These are phyloP conservation scores for Oryza punctata DNA, from an alignment of 176 grass and related monocot species.

Conservation along the genomic window DNA sequence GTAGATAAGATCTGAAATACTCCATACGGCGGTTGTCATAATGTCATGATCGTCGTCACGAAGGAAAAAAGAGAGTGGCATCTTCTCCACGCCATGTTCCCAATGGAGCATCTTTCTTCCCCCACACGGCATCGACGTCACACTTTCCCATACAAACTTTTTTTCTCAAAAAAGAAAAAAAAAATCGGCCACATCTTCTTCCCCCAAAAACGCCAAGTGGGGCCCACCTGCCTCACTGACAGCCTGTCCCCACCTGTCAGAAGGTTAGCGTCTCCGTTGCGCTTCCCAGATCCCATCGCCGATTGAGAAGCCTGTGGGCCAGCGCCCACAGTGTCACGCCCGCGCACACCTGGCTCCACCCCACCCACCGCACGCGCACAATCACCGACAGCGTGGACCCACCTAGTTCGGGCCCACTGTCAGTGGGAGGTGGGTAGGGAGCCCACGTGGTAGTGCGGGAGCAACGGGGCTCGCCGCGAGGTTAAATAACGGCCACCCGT, in stretches of 20 bases:
- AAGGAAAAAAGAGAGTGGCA: not conserved
- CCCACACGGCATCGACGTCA: not conserved
- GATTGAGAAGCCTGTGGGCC: slow-evolving; percentile 28
- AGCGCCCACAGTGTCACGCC: not conserved
- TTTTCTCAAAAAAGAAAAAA: not conserved
- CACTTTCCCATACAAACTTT: not conserved
- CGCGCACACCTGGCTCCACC: not conserved
- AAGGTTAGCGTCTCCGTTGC: not conserved
- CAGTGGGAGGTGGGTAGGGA: not conserved
- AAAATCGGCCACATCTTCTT: not conserved
- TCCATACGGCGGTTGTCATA: not conserved
- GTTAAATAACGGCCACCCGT: slow-evolving; percentile 48
- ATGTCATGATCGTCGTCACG: not conserved
- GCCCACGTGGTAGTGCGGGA: not conserved
- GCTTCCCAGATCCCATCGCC: slow-evolving; percentile 22
- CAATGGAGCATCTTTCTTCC: slow-evolving; percentile 24
- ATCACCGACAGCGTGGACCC: not conserved
- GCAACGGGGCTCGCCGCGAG: not conserved
- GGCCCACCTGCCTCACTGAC: not conserved
- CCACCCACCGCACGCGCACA: rapidly evolving
- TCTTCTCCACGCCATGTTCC: not conserved
- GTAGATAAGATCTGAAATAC: not conserved
- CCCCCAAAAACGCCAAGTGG: not conserved
- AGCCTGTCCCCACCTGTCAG: not conserved
- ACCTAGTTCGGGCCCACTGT: not conserved